Conservation (phyloP, 345 rosid genomes). For the Alliaria petiolata region DNA sequence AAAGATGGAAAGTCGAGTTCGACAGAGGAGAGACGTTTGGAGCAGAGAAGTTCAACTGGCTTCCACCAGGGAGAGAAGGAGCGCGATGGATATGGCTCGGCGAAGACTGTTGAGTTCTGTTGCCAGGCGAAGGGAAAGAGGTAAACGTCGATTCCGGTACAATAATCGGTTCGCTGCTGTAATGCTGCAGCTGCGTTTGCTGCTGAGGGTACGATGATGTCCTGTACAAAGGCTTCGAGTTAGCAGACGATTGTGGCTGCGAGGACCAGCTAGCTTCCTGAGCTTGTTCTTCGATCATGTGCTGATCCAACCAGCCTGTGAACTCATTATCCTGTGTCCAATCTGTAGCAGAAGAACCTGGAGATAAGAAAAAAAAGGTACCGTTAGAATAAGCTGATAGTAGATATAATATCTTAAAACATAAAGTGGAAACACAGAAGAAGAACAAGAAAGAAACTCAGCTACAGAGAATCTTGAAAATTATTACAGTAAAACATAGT, state of each 20-base stretch:
- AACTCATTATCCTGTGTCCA: constrained; percentile 87
- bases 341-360: constrained; percentile 91
- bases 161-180: constrained; percentile 60
- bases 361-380: constrained; percentile 23
- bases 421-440: neutral
- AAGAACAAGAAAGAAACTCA: no score
- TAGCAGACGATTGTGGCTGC: constrained; percentile 54
- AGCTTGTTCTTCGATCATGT: constrained; percentile 52
- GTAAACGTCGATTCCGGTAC: constrained; percentile 67
- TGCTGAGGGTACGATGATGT: constrained; percentile 86
- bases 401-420: neutral
- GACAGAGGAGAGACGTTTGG: constrained; percentile 59
- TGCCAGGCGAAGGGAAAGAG: constrained; percentile 84
- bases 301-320: constrained; percentile 67
- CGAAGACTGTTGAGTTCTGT: constrained; percentile 52
- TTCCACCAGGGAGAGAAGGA: constrained; percentile 47
- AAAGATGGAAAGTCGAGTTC: constrained; percentile 49
- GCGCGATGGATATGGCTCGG: constrained; percentile 55
- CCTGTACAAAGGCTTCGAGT: constrained; percentile 64
- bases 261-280: constrained; percentile 83
- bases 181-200: constrained; percentile 62
- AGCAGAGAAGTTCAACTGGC: constrained; percentile 53
- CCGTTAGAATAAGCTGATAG: no score
- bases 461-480: neutral
- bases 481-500: neutral